Conservation (phyloP, 495 filamentous ascomycete species). For the Darksidea phi region DNA sequence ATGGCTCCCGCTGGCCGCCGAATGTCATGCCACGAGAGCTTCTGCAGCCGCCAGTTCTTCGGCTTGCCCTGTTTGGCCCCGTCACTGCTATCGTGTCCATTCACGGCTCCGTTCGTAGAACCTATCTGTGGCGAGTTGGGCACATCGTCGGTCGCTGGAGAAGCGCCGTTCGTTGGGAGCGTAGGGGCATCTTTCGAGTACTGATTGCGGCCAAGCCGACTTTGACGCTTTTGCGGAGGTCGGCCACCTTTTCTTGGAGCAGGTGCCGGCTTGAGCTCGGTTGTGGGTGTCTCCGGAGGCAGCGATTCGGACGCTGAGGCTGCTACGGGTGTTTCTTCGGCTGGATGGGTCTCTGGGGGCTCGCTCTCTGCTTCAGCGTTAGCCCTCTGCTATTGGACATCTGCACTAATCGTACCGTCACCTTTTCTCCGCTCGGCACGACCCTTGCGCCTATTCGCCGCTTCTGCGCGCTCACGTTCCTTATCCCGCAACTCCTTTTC, state of each 20-base stretch:
- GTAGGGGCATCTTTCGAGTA: conserved; percentile 74
- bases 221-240: conserved; percentile 60
- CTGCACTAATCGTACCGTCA: conserved; percentile 61
- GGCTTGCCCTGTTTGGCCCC: conserved; percentile 42
- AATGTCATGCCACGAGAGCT: conserved; percentile 88
- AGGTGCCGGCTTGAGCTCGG: conserved; percentile 28
- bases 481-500: conserved; percentile 71
- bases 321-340: conserved; percentile 25
- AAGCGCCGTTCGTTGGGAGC: conserved; percentile 29
- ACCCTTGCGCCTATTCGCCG: conserved; percentile 71
- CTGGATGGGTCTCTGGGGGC: conserved; percentile 28
- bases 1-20: conserved; percentile 79
- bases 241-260: conserved; percentile 67
- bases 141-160: conserved; percentile 54
- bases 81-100: conserved; percentile 40
- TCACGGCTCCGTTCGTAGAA: conserved; percentile 25
- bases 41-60: conserved; percentile 54
- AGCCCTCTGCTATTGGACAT: conserved; percentile 3
- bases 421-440: conserved; percentile 68
- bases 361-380: conserved; percentile 15
- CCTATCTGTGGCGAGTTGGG: conserved; percentile 32
- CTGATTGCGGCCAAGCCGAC: conserved; percentile 79
- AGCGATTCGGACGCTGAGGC: conserved; percentile 28
- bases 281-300: conserved; percentile 19
- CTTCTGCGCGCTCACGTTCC: conserved; percentile 66